Conservation (phyloP, 345 rosid species). For the Heritiera littoralis region DNA sequence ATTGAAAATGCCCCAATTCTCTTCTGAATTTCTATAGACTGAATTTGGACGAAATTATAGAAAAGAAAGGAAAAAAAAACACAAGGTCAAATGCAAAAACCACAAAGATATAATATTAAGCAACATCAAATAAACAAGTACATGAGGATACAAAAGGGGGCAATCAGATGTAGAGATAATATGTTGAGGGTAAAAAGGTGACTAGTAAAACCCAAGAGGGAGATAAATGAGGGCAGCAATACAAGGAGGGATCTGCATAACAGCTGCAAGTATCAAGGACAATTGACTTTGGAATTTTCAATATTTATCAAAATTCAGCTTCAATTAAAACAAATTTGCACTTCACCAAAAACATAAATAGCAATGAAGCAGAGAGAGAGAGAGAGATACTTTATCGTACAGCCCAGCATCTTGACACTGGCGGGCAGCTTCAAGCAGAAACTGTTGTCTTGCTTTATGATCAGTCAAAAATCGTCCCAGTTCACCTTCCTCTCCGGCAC, state of each 20-base stretch:
- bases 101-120: neutral
- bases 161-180: neutral
- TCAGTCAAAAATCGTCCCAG: slow-evolving; percentile 71
- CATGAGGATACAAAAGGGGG: neutral
- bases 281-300: neutral
- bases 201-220: neutral
- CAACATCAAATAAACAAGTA: neutral
- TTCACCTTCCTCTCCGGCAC: slow-evolving; percentile 94
- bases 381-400: slow-evolving; percentile 74
- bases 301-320: neutral
- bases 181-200: neutral
- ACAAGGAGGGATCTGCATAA: neutral
- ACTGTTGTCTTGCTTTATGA: slow-evolving; percentile 64
- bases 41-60: slow-evolving; percentile 21
- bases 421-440: slow-evolving; percentile 84
- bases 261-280: neutral
- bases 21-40: slow-evolving; percentile 92
- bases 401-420: slow-evolving; percentile 89
- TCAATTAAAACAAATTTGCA: neutral
- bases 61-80: neutral
- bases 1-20: slow-evolving; percentile 89
- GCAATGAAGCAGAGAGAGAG: neutral
- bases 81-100: neutral
- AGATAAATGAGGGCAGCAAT: neutral
- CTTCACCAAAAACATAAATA: neutral